Base-by-base conservation (phyloP, 2,329 filamentous ascomycete species). In the Fusarium sacchari region DNA sequence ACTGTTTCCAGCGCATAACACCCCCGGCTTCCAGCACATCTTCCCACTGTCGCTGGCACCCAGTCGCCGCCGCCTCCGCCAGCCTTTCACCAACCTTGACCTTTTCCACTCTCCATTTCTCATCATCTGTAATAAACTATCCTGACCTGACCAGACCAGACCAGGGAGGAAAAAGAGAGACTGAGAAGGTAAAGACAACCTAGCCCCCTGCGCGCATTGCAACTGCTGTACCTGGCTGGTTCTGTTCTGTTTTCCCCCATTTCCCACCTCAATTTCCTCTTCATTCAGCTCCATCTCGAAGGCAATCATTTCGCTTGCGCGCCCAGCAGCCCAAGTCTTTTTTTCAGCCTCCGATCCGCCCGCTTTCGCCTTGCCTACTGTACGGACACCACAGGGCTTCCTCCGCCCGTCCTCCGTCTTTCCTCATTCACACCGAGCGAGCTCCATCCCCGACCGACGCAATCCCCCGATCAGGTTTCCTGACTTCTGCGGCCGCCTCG, bases 241-340 rank as follows among this genome's bases (percentile, higher is more conserved):
- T 74, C 63, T 70, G 73, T 69, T 74, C 50, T 55, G 36, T n/a
- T 42, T n/a, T 30, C 7, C 26, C 20, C 50, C 50, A 55, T 55
- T 72, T 65, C 72, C 72, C 55, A 58, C 24, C 61, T 60, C 71
- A 76, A 75, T 78, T 72, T 74, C 77, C 76, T 74, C 77, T 79
- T 76, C 53, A 68, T 79, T 81, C 79, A 83, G 82, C 74, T 76
- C 82, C 82, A 82, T 81, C 57, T 83, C 81, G 81, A 81, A 82
- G 82, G 82, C 82, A 84, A 83, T 86, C 85, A 87, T 87, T 80
- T 87, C 86, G 85, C 85, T 87, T 87, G 84, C 81, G 81, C 82
- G 82, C 82, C 82, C 55, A 58, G 42, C 62, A 55, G 40, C 43
- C 49, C 49, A 58, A 56, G 59, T 57, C 59, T 80, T 81, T 47